These are phyloP conservation scores for Petunia secreta DNA, from an alignment of 257 asterid species.

Conservation along the genomic window DNA sequence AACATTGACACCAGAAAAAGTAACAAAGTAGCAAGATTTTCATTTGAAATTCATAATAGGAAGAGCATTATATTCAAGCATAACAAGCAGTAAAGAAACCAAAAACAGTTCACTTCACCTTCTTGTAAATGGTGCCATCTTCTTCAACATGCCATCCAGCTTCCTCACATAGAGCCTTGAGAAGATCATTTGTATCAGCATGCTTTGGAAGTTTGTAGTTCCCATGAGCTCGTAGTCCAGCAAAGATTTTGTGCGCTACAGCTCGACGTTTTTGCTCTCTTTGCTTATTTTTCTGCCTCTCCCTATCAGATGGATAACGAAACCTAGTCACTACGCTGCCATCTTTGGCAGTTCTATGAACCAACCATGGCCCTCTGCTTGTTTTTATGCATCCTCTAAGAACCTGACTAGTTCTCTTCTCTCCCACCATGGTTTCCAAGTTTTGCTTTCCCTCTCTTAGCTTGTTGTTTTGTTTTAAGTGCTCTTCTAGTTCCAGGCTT, in stretches of 20 bases:
- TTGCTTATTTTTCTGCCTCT: conserved; percentile 63
- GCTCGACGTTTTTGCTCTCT: conserved; percentile 63
- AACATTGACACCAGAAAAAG: background rate
- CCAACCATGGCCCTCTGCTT: conserved; percentile 75
- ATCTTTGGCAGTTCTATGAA: conserved; percentile 56
- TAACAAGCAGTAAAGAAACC: background rate
- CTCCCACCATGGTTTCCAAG: conserved; percentile 27
- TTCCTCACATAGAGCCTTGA: conserved; percentile 72
- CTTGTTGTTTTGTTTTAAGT: background rate
- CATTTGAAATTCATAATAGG: background rate
- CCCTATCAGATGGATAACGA: conserved; percentile 69
- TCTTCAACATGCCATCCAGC: conserved; percentile 86
- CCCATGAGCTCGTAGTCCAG: conserved; percentile 66
- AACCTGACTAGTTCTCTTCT: conserved; percentile 26
- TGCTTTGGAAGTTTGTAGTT: conserved; percentile 66
- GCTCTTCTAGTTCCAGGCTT: background rate
- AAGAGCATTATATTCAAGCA: background rate
- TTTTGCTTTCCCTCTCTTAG: background rate
- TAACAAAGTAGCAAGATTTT: background rate
- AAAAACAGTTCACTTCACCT: conserved; percentile 28
- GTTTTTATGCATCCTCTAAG: conserved; percentile 67
- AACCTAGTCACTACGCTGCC: conserved; percentile 48
- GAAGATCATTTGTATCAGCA: conserved; percentile 71
- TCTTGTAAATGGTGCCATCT: conserved; percentile 59
- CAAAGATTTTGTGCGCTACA: conserved; percentile 62